Base-by-base conservation (phyloP, 768 basidiomycete species). In the Russula sp. region DNA sequence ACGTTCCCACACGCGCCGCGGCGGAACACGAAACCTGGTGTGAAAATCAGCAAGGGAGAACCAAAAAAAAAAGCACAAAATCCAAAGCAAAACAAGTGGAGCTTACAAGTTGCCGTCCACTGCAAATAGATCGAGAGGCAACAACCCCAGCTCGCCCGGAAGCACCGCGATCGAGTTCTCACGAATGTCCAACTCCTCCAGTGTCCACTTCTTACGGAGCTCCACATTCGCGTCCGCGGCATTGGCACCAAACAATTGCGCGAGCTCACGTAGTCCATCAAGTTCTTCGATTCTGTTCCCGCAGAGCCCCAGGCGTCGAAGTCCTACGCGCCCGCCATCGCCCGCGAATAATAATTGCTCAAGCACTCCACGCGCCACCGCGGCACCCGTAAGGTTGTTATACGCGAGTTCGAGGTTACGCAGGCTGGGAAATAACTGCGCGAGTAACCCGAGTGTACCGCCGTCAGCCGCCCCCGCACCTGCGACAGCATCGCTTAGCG, bases 71-170 rank as follows among this genome's bases (percentile, higher is more conserved):
- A 41, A n/a, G 18, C 11, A n/a, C n/a, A n/a, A n/a, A n/a, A n/a
- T n/a, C n/a, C n/a, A 1, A 50, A 48, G 7, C n/a, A 18, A 43
- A 49, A 32, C 16, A 35, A 50, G 35, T n/a, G 52, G 2, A 35
- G 82, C 87, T 77, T 70, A 91, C 89, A 78, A 75, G 73, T 93
- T 93, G 18, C 90, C 90, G 68, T 93, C 91, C 39, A 93, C 90
- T 66, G 91, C 73, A 61, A 93, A 83, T 8, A 90, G 85, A 54
- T 93, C 90, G 67, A 93, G 71, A 16, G 90, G 86, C 56, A 93
- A 70, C 61, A 90, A 70, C 32, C 91, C 90, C 50, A 93, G 72
- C 69, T 86, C 84, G 7, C 87, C 74, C 0, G 83, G 84, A 36
- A 93, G 71, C 72, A 80, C 85, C 7, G 78, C 79, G 58, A 93